A percentile compares a stretch with the other conserved stretches of the same genome.
These are phyloP conservation scores for Verticillium zaregamsianum DNA, from an alignment of 2,329 filamentous ascomycete genomes.

Conservation along the genomic window DNA sequence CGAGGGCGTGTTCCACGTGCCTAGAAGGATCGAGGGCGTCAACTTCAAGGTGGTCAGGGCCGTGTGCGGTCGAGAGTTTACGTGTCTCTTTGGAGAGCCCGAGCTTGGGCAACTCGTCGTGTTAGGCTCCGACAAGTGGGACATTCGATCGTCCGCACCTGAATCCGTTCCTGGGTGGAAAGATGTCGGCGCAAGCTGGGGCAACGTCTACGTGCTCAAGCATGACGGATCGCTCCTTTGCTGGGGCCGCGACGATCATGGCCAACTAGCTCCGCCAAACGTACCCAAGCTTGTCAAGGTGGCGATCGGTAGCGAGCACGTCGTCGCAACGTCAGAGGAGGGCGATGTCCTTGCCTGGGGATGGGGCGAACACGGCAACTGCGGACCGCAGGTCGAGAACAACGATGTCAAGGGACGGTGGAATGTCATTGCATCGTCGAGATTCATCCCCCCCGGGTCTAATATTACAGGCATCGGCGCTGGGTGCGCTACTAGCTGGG, in stretches of 20 bases:
- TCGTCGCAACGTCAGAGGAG: constrained; percentile 62
- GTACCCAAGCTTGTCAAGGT: constrained; percentile 59
- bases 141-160: constrained; percentile 56
- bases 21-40: constrained; percentile 55
- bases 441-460: constrained; percentile 45
- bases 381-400: constrained; percentile 62
- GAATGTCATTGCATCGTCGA: constrained; percentile 61
- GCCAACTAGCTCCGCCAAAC: constrained; percentile 65
- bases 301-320: constrained; percentile 88
- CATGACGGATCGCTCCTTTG: constrained; percentile 56
- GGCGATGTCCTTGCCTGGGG: constrained; percentile 80
- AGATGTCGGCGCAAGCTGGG: constrained; percentile 76
- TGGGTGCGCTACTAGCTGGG: constrained; percentile 89
- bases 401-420: constrained; percentile 66
- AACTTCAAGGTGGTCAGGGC: constrained; percentile 62
- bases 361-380: constrained; percentile 98
- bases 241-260: constrained; percentile 85
- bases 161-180: constrained; percentile 52
- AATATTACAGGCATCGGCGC: constrained; percentile 64
- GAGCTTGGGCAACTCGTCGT: constrained; percentile 57
- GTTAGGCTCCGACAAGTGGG: constrained; percentile 74
- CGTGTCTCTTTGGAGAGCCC: constrained; percentile 60
- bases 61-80: constrained; percentile 83
- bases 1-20: constrained; percentile 48
- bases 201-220: constrained; percentile 69